These are phyloP conservation scores for Trichosporon coremiiforme DNA, from an alignment of 1,284 basidiomycete genomes.

Conservation along the genomic window DNA sequence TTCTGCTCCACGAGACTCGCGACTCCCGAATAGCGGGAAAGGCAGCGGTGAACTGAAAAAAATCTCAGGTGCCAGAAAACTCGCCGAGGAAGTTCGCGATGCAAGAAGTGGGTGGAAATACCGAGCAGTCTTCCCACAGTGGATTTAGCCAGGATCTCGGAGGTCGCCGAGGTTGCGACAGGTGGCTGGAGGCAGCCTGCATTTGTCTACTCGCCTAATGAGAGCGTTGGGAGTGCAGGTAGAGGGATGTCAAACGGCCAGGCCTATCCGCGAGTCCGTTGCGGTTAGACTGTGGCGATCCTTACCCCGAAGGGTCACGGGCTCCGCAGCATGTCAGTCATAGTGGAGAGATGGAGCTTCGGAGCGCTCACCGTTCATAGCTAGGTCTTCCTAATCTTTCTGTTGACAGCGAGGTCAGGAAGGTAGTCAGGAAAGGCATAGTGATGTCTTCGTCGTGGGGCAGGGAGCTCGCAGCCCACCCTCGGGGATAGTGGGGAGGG, in stretches of 20 bases:
- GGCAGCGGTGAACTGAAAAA: neutral
- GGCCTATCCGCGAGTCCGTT: neutral
- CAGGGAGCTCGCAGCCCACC: neutral
- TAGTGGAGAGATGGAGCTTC: neutral
- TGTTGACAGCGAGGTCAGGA: neutral
- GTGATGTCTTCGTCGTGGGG: neutral
- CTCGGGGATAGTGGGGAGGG: slow-evolving; percentile 3
- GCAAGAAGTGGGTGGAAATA: neutral
- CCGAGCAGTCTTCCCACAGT: neutral
- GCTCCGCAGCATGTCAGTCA: neutral
- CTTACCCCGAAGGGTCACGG: neutral
- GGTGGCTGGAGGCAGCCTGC: neutral
- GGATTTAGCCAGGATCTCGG: neutral
- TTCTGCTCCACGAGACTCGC: neutral
- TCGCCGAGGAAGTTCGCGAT: neutral
- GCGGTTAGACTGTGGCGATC: neutral
- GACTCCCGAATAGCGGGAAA: neutral
- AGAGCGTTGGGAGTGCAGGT: neutral
- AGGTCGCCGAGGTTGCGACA: neutral
- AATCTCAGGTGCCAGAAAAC: neutral
- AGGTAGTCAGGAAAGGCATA: neutral
- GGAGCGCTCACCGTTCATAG: neutral
- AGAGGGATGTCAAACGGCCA: neutral
- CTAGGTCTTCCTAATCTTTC: neutral
- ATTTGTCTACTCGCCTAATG: neutral